These are phyloP conservation scores for Aspergillus quadricinctus DNA, from an alignment of 2,329 filamentous ascomycete species.

Conservation along the genomic window DNA sequence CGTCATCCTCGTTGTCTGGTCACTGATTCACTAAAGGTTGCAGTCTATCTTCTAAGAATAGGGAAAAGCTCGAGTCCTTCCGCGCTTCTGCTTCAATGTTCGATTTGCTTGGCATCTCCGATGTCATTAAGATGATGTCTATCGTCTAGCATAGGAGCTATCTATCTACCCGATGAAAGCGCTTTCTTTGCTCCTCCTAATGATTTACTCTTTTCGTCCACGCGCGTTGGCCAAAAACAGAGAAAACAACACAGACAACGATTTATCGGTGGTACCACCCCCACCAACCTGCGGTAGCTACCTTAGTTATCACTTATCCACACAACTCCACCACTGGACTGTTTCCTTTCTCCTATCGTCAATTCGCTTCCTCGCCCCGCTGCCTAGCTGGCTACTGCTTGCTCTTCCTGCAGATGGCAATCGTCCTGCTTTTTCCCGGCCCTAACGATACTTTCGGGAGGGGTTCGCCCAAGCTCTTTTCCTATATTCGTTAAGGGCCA, in stretches of 20 bases:
- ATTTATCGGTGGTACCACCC: slow-evolving; percentile 25
- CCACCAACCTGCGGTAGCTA: slow-evolving; percentile 18
- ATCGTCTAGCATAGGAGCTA: neutral
- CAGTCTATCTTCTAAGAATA: slow-evolving; percentile 13
- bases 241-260: slow-evolving; percentile 11
- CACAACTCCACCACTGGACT: slow-evolving; percentile 2
- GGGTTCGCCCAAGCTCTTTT: slow-evolving; percentile 15
- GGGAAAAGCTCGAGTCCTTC: neutral
- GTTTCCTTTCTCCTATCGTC: slow-evolving; percentile 21
- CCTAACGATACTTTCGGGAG: slow-evolving; percentile 21
- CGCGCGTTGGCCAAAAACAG: slow-evolving; percentile 1
- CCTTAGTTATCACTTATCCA: slow-evolving; percentile 16
- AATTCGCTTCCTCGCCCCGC: slow-evolving; percentile 18
- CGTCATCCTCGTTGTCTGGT: neutral
- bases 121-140: neutral
- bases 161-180: neutral
- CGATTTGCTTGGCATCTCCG: neutral
- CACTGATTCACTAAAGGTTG: slow-evolving; percentile 1
- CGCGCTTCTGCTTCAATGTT: neutral
- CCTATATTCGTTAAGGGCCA: slow-evolving; percentile 21
- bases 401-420: slow-evolving; percentile 25
- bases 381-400: slow-evolving; percentile 25
- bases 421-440: slow-evolving; percentile 24
- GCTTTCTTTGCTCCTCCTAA: neutral
- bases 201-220: neutral